Base-by-base conservation (phyloP, 192 early-diverging fungal species). In the Coemansia sp. region DNA sequence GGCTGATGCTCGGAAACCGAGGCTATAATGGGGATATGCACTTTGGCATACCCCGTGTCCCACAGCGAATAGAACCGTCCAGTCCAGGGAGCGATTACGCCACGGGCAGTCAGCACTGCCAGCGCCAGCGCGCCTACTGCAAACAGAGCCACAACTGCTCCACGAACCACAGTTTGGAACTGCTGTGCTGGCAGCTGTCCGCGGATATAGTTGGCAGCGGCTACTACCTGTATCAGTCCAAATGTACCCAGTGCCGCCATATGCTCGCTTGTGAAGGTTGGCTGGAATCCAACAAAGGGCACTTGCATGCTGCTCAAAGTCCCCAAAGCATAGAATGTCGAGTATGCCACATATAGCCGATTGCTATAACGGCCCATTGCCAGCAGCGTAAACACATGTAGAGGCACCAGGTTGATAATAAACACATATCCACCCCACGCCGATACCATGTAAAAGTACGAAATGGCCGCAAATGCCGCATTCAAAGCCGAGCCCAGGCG, bases 371-470 rank as follows among this genome's bases (percentile, higher is more conserved):
- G 84, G 9, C 97, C 97, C 96, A 99, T 99, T 41, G 90, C 68
- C 56, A 97, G 79, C 53, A 99, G 69, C 5, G 84, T 90, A 81
- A 97, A 93, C 20, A 83, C 97, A 64, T 99, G 97, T 34, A 99
- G 81, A 26, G 97, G 97, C 31, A 99, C 88, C 64, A 99, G 62
- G 74, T 99, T 99, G 73, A 93, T 99, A 59, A 99, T 98, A 63
- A 99, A 99, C 41, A 96, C 96, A 66, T 99, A 99, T 42, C 97
- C 97, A 75, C 97, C 97, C 97, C 97, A 99, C 11, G 96, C 90
- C 11, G 93, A 87, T 2, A 99, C 97, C 97, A 99, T 99, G 83
- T 97, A 99, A 69, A 98, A 99, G 81, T 99, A 99, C 59, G 90
- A 93, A 31, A 95, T 66, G 1, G 94, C 97, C 0, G 94, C 79